Percentiles rank a stretch among this genome's conserved stretches.
Conservation (phyloP, 2,329 filamentous ascomycete genomes). For the Polytolypa hystricis region DNA sequence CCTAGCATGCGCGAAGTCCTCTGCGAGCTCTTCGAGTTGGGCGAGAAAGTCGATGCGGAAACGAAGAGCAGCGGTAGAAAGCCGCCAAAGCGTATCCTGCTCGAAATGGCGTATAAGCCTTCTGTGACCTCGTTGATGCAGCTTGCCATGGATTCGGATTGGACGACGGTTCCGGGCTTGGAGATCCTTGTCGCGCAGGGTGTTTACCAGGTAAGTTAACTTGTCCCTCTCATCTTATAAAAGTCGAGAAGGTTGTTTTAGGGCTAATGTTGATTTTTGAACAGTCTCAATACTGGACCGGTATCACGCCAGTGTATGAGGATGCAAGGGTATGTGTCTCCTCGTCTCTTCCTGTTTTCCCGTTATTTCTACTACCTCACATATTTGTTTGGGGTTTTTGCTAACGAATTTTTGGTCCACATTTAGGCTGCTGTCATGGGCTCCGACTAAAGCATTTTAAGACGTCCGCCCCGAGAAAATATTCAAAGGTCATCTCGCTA, state of each 20-base stretch:
- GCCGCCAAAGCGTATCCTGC: conserved; percentile 46
- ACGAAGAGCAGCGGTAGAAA: conserved; percentile 38
- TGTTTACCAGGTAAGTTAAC: conserved; percentile 59
- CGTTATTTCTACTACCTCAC: too few species aligned
- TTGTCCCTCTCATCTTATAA: background rate
- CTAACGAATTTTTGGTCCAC: conserved; percentile 1
- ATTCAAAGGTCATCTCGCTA: too few species aligned
- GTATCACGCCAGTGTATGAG: conserved; percentile 60
- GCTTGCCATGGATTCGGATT: conserved; percentile 64
- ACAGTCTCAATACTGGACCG: conserved; percentile 75
- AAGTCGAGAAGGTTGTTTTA: conserved; percentile 4
- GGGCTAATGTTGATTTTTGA: conserved; percentile 16
- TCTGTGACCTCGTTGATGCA: conserved; percentile 72
- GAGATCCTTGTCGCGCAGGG: conserved; percentile 85
- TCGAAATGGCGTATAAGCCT: conserved; percentile 97
- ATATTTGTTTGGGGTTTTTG: too few species aligned
- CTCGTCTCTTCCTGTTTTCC: background rate
- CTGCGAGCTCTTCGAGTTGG: conserved; percentile 32
- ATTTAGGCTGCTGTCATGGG: conserved; percentile 11
- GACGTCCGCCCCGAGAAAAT: too few species aligned
- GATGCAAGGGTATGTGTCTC: conserved; percentile 48
- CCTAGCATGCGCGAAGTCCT: conserved; percentile 55
- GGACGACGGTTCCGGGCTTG: conserved; percentile 74
- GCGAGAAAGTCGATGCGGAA: conserved; percentile 14
- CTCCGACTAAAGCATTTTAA: too few species aligned